Evolutionary conservation across 2,329 filamentous ascomycete species (phyloP), one percentile per base, ranked within the genome.

Genomic region (Camillea tinctor): DNA sequence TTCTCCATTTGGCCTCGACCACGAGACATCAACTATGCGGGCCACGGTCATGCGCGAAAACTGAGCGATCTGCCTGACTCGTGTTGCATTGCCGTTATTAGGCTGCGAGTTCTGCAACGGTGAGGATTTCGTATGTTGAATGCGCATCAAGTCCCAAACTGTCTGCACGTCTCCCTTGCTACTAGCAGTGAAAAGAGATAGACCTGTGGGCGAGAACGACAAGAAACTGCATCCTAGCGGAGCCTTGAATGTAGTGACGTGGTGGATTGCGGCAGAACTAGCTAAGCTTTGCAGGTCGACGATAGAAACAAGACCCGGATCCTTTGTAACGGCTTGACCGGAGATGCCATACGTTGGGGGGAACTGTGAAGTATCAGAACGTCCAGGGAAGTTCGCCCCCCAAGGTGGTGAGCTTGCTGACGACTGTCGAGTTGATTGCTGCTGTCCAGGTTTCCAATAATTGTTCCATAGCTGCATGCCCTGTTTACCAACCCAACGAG

Each of bases 11-110:
- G 91, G 91, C 57, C 86, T 84, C 1, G 90, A 89, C 95, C 95
- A 99, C 2, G 88, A 87, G 50, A 97, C 91, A 70, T 97, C 94
- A 21, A 97, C 85, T 58, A 98, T 92, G 57, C 91, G 90, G 2
- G 95, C 92, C 54, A 94, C 90, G 1, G 94, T 98, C 85, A 97
- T 90, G 49, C 95, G 88, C 20, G 92, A 91, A 71, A 96, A 97
- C 61, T 93, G 88, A 7, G 93, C 92, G 61, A 97, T 83, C 73
- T 97, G 92, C 53, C 93, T 88, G 30, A 97, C 91, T 59, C 84
- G 80, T 5, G 84, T 83, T 0, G 85, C 81, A 17, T 75, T 73
- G 30, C 73, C 76, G 17, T 72, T 76, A 58, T 78, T 81, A 49
- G 82, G 80, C 15, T 76, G 80, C 52, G 80, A 73, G 50, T 79